These are phyloP conservation scores for Nannochloropsis salina DNA, from an alignment of 108 stramenopile species.

Conservation along the genomic window DNA sequence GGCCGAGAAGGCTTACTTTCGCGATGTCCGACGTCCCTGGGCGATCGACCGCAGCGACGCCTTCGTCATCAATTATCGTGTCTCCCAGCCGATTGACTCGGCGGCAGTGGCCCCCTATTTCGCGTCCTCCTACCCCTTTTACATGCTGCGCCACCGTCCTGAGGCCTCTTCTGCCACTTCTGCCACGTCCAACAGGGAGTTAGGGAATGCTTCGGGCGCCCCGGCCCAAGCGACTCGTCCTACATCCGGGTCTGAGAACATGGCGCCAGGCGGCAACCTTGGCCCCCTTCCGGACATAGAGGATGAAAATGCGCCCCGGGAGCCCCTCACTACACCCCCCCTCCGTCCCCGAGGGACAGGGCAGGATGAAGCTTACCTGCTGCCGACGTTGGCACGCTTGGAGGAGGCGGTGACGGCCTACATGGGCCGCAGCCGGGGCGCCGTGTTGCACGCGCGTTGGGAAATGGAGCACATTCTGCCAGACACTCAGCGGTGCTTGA, in stretches of 20 bases:
- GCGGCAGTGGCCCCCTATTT: background rate
- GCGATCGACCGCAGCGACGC: background rate
- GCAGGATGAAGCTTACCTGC: background rate
- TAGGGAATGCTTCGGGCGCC: background rate
- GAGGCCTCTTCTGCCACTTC: no score
- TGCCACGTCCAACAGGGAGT: no score
- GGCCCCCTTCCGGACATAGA: background rate
- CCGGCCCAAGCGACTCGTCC: background rate
- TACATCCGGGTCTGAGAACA: background rate
- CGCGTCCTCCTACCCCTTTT: background rate
- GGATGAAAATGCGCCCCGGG: background rate
- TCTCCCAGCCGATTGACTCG: background rate
- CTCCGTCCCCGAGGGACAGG: background rate
- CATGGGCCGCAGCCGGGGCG: background rate
- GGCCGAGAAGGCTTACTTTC: conserved; percentile 8
- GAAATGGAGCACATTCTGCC: conserved; percentile 17
- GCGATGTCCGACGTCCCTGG: background rate
- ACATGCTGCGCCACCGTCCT: background rate
- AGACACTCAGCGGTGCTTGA: background rate
- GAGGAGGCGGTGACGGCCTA: background rate
- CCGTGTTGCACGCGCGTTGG: background rate
- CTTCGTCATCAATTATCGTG: background rate
- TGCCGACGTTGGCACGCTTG: background rate
- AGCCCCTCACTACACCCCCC: background rate
- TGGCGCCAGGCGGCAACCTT: background rate